phyloP scores from a whole-genome alignment of 352 stramenopile genomes.

The Phytophthora quininea region DNA sequence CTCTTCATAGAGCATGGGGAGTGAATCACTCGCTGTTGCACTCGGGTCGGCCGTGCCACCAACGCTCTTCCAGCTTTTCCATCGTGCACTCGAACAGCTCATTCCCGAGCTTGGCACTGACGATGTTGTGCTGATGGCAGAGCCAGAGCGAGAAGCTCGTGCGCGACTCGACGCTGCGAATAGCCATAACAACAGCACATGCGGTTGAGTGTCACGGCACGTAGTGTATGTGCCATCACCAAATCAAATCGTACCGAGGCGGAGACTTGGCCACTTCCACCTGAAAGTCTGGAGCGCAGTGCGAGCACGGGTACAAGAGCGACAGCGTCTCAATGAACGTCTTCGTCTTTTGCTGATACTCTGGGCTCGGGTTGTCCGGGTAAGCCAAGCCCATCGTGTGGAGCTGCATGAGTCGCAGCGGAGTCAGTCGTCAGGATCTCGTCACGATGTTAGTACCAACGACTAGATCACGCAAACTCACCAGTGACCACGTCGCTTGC shows the following conservation, averaged over 20 bases:
- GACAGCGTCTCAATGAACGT: conserved; percentile 90
- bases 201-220: not conserved
- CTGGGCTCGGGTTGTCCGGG: conserved; percentile 89
- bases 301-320: conserved; percentile 86
- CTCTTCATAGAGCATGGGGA: too few species aligned
- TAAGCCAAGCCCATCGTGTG: conserved; percentile 95
- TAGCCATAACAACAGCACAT: not conserved
- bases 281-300: conserved; percentile 94
- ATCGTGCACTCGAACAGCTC: conserved; percentile 91
- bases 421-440: not conserved
- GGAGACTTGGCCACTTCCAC: conserved; percentile 88
- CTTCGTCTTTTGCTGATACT: conserved; percentile 86
- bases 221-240: not conserved
- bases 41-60: conserved; percentile 83
- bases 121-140: conserved; percentile 94
- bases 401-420: conserved; percentile 42
- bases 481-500: conserved; percentile 74
- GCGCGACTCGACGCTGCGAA: conserved; percentile 74
- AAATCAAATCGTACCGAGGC: conserved; percentile 56
- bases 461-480: conserved; percentile 13
- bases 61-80: conserved; percentile 91
- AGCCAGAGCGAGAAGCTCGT: conserved; percentile 91
- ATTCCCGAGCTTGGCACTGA: conserved; percentile 95
- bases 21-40: conserved; percentile 52
- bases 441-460: not conserved